Evolutionary conservation across 148 eudicot species (phyloP).

Genomic region (Spergularia marina): DNA sequence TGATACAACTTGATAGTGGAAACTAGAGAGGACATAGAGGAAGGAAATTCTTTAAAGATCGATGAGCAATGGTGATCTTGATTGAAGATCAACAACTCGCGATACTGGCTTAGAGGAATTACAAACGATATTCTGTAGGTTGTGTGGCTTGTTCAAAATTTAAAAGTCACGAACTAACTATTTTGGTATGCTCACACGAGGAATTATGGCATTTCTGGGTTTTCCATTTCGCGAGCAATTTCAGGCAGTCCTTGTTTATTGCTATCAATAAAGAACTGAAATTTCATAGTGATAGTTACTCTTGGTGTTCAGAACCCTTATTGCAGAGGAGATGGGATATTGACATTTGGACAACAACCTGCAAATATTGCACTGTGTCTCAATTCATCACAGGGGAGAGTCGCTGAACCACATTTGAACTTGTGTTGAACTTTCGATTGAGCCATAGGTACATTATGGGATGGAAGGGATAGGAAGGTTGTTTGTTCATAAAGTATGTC

Average conservation of each 20-base stretch:
- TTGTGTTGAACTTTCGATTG: background rate
- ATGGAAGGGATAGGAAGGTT: no score
- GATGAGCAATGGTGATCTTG: background rate
- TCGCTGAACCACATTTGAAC: background rate
- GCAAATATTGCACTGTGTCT: background rate
- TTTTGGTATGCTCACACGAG: no score
- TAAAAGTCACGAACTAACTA: no score
- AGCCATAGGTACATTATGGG: no score
- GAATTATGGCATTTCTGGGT: no score
- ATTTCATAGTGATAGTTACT: background rate
- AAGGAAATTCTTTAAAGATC: background rate
- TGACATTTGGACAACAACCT: no score
- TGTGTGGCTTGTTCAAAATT: no score
- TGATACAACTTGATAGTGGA: background rate
- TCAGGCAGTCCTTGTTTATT: background rate
- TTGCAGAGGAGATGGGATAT: no score
- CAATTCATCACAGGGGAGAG: background rate
- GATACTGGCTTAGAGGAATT: background rate
- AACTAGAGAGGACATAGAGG: background rate
- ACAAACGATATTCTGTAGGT: background rate
- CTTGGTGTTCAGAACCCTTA: background rate
- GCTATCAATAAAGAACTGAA: background rate
- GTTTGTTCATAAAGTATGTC: no score
- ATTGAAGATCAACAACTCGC: background rate
- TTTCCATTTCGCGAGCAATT: no score